Base-by-base conservation (phyloP, 306 rosid genomes). In the Vigna trinervia region DNA sequence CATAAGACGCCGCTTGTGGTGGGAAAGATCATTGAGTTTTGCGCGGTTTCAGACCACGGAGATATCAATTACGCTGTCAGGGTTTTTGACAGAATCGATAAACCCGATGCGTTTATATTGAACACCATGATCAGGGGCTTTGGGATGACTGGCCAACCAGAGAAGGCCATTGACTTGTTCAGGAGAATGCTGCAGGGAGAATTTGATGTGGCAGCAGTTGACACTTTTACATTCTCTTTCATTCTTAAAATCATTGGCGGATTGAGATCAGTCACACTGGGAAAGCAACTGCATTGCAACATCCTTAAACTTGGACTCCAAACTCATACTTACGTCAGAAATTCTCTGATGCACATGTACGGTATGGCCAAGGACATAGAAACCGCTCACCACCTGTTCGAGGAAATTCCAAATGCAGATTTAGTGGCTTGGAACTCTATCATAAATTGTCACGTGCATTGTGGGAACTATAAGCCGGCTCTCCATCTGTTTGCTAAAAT, bases 121-220 rank as follows among this genome's bases (percentile, higher is more conserved):
- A 91, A 93, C 61, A 83, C 97, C 54, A 89, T 89, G 88, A 88
- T 91, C 23, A 89, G 98, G 58, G 98, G 93, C 15, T 87, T 87
- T 65, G 93, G 90, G 20, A 88, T 82, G 39, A 69, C 81, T 10
- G 5, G 12, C 50, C 71, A 81, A 71, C 85, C 89, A 12, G 58
- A 51, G 32, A 82, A 45, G 0, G 90, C 96, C 43, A 50, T 93
- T 67, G 56, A 65, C 67, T 89, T 87, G 47, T 89, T 71, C 67
- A 84, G 38, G 75, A 83, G 69, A 79, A 91, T 93, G 96, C 86
- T 71, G 91, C 85, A 68, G 58, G 62, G 50, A 41, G 64, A 38
- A 10, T 83, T 54, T 20, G 28, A 68, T 3, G 69, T 39, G 4
- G 58, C 19, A 5, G 81, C 82, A 45, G 5, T 82, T 11, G 93